phyloP scores from a whole-genome alignment of 305 asterid species.

The Rubia balearica region DNA sequence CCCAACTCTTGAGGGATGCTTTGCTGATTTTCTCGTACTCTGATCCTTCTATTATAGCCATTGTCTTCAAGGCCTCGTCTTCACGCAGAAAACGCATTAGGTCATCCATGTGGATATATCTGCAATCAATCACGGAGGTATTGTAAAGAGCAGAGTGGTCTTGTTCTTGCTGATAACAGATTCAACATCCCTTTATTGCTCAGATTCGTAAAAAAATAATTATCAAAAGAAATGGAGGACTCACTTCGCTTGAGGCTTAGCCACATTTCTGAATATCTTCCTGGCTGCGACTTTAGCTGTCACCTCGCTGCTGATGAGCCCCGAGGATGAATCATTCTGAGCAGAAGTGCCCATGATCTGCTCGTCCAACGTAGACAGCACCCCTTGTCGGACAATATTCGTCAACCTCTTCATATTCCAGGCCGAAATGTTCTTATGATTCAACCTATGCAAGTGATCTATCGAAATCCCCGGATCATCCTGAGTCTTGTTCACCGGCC shows the following conservation, averaged over 20 bases:
- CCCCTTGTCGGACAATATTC: constrained; percentile 62
- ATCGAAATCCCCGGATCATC: constrained; percentile 53
- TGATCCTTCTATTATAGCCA: constrained; percentile 59
- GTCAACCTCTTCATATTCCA: constrained; percentile 97
- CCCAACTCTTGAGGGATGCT: constrained; percentile 74
- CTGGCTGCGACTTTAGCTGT: constrained; percentile 95
- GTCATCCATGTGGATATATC: constrained; percentile 34
- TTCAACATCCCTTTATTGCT: background rate
- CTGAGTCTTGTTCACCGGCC: constrained; percentile 27
- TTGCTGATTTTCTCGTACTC: constrained; percentile 67
- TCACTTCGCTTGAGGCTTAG: constrained; percentile 76
- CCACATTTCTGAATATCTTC: constrained; percentile 81
- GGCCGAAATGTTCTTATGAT: constrained; percentile 76
- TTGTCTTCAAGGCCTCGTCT: constrained; percentile 40
- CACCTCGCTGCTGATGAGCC: constrained; percentile 69
- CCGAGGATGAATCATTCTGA: constrained; percentile 51
- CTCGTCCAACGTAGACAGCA: constrained; percentile 71
- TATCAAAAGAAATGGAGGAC: background rate
- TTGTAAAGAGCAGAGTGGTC: too few relatives aligned
- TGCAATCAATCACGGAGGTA: constrained; percentile 6
- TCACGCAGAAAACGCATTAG: constrained; percentile 38
- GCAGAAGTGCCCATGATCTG: constrained; percentile 35
- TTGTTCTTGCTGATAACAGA: too few relatives aligned
- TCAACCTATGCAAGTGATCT: constrained; percentile 65
- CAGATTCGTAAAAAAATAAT: background rate